A percentile compares a stretch with the other conserved stretches of the same genome.
Conservation (phyloP, 257 asterid species). For the Catharanthus roseus region DNA sequence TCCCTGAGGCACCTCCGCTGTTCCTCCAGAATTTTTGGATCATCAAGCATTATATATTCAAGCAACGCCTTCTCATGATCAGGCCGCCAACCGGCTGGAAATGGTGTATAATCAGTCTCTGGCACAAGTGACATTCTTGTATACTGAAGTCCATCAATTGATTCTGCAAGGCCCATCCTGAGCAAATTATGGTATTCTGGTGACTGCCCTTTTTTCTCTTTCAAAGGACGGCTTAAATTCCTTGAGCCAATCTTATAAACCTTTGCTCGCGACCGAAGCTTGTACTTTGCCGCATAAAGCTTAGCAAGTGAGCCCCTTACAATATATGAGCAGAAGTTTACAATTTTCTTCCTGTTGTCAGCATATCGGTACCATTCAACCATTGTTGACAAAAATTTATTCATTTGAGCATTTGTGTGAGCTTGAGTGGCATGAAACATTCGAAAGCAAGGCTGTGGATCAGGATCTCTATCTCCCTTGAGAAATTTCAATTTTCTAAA, state of each 20-base stretch:
- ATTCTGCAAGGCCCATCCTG: constrained; percentile 92
- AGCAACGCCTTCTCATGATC: constrained; percentile 87
- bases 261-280: constrained; percentile 91
- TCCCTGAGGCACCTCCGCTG: constrained; percentile 58
- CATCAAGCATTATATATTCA: constrained; percentile 71
- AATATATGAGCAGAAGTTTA: constrained; percentile 87
- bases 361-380: constrained; percentile 99
- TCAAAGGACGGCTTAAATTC: constrained; percentile 78
- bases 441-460: constrained; percentile 96
- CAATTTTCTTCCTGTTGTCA: constrained; percentile 89
- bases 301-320: constrained; percentile 95
- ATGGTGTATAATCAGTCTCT: constrained; percentile 87
- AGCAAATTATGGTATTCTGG: constrained; percentile 86
- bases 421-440: constrained; percentile 99
- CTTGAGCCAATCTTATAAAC: constrained; percentile 87
- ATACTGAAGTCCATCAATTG: constrained; percentile 87
- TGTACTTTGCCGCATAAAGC: constrained; percentile 96
- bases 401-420: constrained; percentile 98
- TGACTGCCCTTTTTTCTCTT: constrained; percentile 91
- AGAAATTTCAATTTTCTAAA: constrained; percentile 73
- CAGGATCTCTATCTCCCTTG: constrained; percentile 96
- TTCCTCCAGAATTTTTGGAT: constrained; percentile 66
- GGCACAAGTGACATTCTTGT: constrained; percentile 98
- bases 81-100: constrained; percentile 84
- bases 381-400: constrained; percentile 74